Evolutionary conservation across 768 basidiomycete genomes (phyloP), one percentile per base, ranked within the genome.

Genomic region (Tylopilus rubrobrunneus): DNA sequence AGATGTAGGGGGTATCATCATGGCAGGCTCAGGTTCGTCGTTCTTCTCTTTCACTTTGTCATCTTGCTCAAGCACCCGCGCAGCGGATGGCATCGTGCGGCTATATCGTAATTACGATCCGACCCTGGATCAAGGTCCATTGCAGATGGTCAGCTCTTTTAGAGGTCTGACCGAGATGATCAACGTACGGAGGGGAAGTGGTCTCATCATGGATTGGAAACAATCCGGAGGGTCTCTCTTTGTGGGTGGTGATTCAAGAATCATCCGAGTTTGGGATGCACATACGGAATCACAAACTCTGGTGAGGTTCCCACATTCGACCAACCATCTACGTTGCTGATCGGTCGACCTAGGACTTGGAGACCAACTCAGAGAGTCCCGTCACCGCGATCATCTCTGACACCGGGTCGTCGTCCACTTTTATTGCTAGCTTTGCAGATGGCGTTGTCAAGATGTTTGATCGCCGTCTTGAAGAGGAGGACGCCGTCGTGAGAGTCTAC

Each of bases 81-180:
- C 62, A 96, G 94, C 92, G 46, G 96, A 98, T 61, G 95, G 95
- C 12, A 81, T 91, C 60, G 83, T 98, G 59, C 89, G 95, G 31
- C 75, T 98, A 21, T 98, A 88, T 69, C 84, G 94, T 40, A 92
- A 97, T 64, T 98, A 97, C 63, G 94, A 97, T 66, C 80, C 86
- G 0, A 77, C 74, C 9, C 64, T 85, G 45, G 78, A 86, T 61
- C 80, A 85, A 65, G 85, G 83, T 2, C 84, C 88, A 4, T 76
- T 97, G 14, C 89, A 93, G 64, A 88, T 98, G 80, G 92, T 96
- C 62, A 93, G 92, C 67, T 85, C 94, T 12, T 98, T 97, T 82
- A 82, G 93, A 33, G 96, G 83, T 1, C 74, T 98, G 45, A 84
- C 85, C 54, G 92, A 96, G 58, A 74, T 89, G 29, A 74, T 92